A percentile compares a stretch with the other conserved stretches of the same genome.
Conservation (phyloP, 352 stramenopile genomes). For the Phytophthora niederhauseri region DNA sequence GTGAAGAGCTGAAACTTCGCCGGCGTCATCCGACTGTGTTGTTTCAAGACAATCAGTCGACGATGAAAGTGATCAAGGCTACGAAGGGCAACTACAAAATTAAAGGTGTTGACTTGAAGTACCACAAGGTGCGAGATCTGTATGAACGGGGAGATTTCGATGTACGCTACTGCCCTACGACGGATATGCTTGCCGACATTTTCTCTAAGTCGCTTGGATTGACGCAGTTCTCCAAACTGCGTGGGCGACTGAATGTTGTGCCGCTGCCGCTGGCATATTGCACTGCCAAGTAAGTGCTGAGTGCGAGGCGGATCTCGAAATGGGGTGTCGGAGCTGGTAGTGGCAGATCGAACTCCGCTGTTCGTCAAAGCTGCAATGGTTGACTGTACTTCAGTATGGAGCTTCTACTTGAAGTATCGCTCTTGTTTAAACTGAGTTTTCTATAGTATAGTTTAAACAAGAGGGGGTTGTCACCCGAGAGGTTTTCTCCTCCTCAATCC, state of each 20-base stretch:
- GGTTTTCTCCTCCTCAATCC: background rate
- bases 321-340: background rate
- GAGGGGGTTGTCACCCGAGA: background rate
- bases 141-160: conserved; percentile 16
- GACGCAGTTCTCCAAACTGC: conserved; percentile 10
- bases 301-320: background rate
- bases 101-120: too few species aligned
- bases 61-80: conserved; percentile 14
- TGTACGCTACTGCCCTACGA: conserved; percentile 9
- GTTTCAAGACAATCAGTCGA: conserved; percentile 19
- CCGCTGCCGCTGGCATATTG: background rate
- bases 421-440: background rate
- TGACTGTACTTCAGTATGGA: too few species aligned
- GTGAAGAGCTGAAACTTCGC: conserved; percentile 11
- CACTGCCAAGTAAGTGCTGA: too few species aligned
- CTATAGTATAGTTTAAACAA: background rate
- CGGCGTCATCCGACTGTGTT: conserved; percentile 3
- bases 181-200: conserved; percentile 23
- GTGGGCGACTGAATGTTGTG: conserved; percentile 9
- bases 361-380: too few species aligned
- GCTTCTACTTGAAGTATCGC: too few species aligned
- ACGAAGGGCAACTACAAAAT: conserved; percentile 6
- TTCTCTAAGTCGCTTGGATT: conserved; percentile 16
- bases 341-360: too few species aligned
- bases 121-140: background rate